Evolutionary conservation across 1,284 basidiomycete species (phyloP).

Genomic region (Inonotus obliquus): DNA sequence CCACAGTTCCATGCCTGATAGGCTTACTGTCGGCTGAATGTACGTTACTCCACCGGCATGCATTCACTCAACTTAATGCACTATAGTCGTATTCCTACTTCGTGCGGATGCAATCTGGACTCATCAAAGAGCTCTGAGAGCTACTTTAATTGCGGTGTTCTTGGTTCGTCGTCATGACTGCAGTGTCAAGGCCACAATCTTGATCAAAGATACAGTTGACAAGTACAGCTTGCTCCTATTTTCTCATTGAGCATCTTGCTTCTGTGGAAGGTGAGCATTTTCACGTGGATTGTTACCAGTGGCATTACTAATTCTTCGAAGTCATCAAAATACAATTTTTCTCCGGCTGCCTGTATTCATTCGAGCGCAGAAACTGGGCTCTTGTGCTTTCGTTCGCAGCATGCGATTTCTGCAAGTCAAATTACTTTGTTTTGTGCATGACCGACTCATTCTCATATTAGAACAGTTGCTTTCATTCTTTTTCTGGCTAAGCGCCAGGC

Average conservation of each 20-base stretch:
- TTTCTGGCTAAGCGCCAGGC: not conserved
- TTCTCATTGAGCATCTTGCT: not conserved
- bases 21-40: not conserved
- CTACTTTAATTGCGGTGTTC: not conserved
- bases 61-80: constrained; percentile 76
- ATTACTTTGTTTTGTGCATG: not conserved
- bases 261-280: not conserved
- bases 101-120: constrained; percentile 57
- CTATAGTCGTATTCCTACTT: constrained; percentile 74
- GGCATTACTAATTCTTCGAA: not conserved
- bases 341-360: not conserved
- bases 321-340: not conserved
- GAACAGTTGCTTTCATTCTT: not conserved
- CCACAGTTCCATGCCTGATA: not conserved
- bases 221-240: not conserved
- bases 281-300: not conserved
- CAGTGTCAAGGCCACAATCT: no score
- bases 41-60: constrained; percentile 70
- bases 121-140: constrained; percentile 45
- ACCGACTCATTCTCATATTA: not conserved
- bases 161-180: not conserved
- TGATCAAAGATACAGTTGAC: not conserved
- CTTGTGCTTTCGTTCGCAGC: not conserved
- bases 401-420: not conserved
- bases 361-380: not conserved